phyloP scores from a whole-genome alignment of 768 basidiomycete species.

The Pleurotus djamor region DNA sequence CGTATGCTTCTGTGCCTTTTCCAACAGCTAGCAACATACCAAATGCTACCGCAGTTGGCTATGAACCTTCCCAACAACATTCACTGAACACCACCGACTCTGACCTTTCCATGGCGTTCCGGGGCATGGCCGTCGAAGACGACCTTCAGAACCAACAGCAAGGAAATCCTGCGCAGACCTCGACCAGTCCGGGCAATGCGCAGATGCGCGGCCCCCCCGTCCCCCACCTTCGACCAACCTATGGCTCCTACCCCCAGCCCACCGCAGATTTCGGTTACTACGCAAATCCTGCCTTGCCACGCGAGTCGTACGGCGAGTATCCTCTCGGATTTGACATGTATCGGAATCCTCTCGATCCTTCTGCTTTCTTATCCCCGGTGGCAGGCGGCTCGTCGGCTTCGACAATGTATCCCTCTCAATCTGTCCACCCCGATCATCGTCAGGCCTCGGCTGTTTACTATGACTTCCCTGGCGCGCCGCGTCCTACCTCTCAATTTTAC shows the following conservation, averaged over 20 bases:
- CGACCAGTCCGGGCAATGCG: slow-evolving; percentile 8
- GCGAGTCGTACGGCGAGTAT: slow-evolving; percentile 54
- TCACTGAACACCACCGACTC: slow-evolving; percentile 32
- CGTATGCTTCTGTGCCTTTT: slow-evolving; percentile 7
- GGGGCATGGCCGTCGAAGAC: slow-evolving; percentile 38
- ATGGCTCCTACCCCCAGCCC: slow-evolving; percentile 43
- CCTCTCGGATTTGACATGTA: slow-evolving; percentile 50
- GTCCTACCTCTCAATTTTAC: slow-evolving; percentile 56
- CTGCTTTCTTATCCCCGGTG: slow-evolving; percentile 46
- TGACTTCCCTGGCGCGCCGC: slow-evolving; percentile 49
- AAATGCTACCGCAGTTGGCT: slow-evolving; percentile 6
- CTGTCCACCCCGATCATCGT: slow-evolving; percentile 38
- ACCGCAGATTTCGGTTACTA: slow-evolving; percentile 62
- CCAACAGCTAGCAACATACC: not conserved
- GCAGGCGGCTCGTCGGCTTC: slow-evolving; percentile 39
- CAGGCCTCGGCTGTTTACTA: slow-evolving; percentile 56
- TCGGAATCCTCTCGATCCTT: slow-evolving; percentile 39
- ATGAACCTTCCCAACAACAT: slow-evolving; percentile 25
- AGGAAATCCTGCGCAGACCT: not conserved
- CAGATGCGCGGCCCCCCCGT: slow-evolving; percentile 38
- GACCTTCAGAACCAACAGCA: slow-evolving; percentile 16
- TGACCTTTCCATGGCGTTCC: slow-evolving; percentile 54
- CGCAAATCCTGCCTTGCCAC: slow-evolving; percentile 37
- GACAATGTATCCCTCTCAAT: slow-evolving; percentile 47
- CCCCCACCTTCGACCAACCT: slow-evolving; percentile 43